A percentile compares a stretch with the other conserved stretches of the same genome.
These are phyloP conservation scores for Trifolium fragiferum DNA, from an alignment of 306 rosid species.

Conservation along the genomic window DNA sequence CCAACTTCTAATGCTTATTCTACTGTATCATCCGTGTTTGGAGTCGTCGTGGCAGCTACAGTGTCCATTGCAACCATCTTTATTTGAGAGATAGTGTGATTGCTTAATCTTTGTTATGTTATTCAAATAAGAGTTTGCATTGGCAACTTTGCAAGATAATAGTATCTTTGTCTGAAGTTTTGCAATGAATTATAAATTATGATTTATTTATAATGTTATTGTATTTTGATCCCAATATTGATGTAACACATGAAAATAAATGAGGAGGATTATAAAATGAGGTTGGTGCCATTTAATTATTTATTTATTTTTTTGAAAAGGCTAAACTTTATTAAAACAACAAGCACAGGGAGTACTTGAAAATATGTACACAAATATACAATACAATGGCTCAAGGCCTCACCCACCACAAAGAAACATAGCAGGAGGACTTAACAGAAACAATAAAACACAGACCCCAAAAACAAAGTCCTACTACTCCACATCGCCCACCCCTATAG, in stretches of 20 bases:
- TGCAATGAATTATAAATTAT: neutral
- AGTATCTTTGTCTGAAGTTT: neutral
- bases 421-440: no score
- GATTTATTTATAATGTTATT: neutral
- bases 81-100: neutral
- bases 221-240: neutral
- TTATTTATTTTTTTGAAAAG: no score
- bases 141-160: neutral
- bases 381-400: no score
- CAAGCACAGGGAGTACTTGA: no score
- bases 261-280: no score
- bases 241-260: neutral
- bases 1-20: conserved; percentile 35
- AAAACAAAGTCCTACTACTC: no score
- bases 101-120: neutral
- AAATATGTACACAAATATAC: no score
- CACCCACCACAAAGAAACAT: no score
- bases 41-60: neutral
- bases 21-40: neutral
- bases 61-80: conserved; percentile 20
- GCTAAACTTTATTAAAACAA: no score
- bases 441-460: no score
- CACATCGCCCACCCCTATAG: no score
- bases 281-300: no score
- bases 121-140: conserved; percentile 18